phyloP scores from a whole-genome alignment of 495 filamentous ascomycete species.

The Tuber brumale region DNA sequence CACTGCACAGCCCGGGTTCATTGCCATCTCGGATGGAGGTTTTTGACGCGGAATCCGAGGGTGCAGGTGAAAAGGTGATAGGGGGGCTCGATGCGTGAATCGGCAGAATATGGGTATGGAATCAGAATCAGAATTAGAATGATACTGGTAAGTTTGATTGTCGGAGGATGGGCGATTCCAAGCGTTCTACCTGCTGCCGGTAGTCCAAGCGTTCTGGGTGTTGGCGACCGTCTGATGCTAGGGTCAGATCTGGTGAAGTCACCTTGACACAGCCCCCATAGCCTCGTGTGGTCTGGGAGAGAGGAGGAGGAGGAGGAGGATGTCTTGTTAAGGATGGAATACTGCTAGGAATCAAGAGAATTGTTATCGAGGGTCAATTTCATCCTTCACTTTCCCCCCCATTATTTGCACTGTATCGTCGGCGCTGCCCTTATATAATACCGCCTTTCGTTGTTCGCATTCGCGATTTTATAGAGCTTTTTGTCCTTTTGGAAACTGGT shows the following conservation, averaged over 20 bases:
- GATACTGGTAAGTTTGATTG: neutral
- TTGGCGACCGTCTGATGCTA: neutral
- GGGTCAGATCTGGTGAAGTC: neutral
- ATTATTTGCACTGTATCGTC: neutral
- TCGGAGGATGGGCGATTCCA: neutral
- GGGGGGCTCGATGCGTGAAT: neutral
- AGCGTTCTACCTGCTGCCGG: neutral
- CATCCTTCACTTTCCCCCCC: neutral
- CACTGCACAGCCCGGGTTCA: neutral
- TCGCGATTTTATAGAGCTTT: neutral
- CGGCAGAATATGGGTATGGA: neutral
- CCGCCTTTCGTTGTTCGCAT: neutral
- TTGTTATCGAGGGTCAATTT: neutral
- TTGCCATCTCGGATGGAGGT: neutral
- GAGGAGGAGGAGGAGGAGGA: neutral
- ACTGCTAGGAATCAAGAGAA: neutral
- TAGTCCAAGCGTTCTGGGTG: neutral
- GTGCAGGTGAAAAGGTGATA: neutral
- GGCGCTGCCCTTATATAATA: neutral
- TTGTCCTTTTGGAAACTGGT: neutral
- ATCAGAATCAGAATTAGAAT: neutral
- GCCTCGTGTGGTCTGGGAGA: neutral
- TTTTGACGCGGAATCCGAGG: neutral
- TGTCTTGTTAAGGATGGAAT: neutral
- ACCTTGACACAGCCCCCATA: neutral